Percentiles rank a stretch among this genome's conserved stretches.
phyloP scores from a whole-genome alignment of 179 eudicot genomes.

The Monotropa hypopitys region DNA sequence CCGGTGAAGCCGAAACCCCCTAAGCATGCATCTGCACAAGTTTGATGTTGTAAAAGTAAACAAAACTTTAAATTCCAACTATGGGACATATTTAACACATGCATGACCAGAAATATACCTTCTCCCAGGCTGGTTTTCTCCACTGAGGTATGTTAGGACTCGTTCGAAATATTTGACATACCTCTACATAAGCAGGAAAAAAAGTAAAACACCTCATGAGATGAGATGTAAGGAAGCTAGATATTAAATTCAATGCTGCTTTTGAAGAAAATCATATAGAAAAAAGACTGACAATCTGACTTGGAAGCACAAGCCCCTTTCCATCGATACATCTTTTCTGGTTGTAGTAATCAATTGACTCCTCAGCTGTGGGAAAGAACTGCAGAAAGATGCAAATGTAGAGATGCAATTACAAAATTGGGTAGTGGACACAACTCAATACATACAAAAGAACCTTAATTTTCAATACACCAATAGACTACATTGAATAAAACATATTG shows the following conservation, averaged over 20 bases:
- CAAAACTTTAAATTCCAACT: background rate
- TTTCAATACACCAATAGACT: background rate
- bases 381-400: constrained; percentile 19
- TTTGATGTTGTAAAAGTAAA: constrained; percentile 9
- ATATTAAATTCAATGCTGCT: background rate
- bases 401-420: background rate
- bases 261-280: constrained; percentile 1
- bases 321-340: constrained; percentile 90
- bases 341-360: constrained; percentile 85
- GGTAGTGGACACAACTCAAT: background rate
- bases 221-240: constrained; percentile 10
- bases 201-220: constrained; percentile 7
- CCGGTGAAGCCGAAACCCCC: constrained; percentile 82
- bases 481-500: background rate
- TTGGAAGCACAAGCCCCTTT: constrained; percentile 93
- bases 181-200: constrained; percentile 31
- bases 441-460: background rate
- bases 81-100: background rate
- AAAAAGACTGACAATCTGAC: constrained; percentile 74
- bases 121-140: constrained; percentile 86
- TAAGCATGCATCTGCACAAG: constrained; percentile 74
- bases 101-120: constrained; percentile 34
- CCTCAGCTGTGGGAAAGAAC: constrained; percentile 99
- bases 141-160: constrained; percentile 58
- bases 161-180: constrained; percentile 95